Percentiles rank a stretch among this genome's conserved stretches.
phyloP scores from a whole-genome alignment of 306 rosid genomes.

The Prosopis cineraria region DNA sequence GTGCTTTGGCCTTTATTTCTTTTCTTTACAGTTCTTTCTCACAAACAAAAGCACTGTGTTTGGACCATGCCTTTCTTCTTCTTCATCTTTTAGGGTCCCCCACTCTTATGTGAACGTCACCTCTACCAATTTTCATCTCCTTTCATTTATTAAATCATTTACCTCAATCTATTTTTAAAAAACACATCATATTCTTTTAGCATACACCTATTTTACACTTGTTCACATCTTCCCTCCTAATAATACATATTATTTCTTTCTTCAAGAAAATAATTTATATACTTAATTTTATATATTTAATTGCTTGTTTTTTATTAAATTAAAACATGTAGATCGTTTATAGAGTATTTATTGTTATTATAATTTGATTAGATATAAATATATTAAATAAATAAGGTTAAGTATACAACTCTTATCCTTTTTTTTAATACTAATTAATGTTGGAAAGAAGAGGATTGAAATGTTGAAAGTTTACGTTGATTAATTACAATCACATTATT shows the following conservation, averaged over 20 bases:
- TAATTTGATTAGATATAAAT: too few relatives aligned
- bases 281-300: too few relatives aligned
- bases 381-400: too few relatives aligned
- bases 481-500: background rate
- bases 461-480: background rate
- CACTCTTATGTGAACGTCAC: constrained; percentile 33
- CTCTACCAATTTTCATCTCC: constrained; percentile 9
- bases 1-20: background rate
- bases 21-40: background rate
- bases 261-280: too few relatives aligned
- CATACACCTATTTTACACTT: background rate
- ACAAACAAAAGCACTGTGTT: constrained; percentile 59
- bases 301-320: too few relatives aligned
- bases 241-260: too few relatives aligned
- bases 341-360: too few relatives aligned
- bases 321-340: too few relatives aligned
- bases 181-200: background rate
- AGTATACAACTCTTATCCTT: too few relatives aligned
- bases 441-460: too few relatives aligned
- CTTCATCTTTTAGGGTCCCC: constrained; percentile 47
- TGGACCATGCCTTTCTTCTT: constrained; percentile 56
- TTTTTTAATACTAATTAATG: too few relatives aligned
- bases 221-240: background rate
- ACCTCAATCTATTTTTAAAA: background rate
- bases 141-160: background rate